A percentile compares a stretch with the other conserved stretches of the same genome.
Evolutionary conservation across 345 rosid species (phyloP).

Genomic region (Euphorbia tirucalli): DNA sequence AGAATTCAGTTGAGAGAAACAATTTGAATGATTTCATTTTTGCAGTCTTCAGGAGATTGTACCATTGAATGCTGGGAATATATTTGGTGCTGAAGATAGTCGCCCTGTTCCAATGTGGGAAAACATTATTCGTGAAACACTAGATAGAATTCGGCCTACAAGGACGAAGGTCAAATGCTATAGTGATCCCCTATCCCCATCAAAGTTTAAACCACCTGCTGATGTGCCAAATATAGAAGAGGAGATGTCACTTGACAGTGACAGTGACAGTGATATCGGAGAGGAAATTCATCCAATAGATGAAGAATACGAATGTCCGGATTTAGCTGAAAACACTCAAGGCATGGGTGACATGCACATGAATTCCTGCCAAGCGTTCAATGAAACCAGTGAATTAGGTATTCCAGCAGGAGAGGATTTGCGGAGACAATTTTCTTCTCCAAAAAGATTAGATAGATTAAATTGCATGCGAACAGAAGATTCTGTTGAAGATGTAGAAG

Average conservation of each 20-base stretch:
- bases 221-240: constrained; percentile 64
- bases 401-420: constrained; percentile 40
- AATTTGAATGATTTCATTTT: constrained; percentile 14
- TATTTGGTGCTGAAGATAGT: constrained; percentile 89
- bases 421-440: constrained; percentile 51
- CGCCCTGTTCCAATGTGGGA: constrained; percentile 85
- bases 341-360: constrained; percentile 2
- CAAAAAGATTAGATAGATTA: constrained; percentile 62
- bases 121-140: constrained; percentile 69
- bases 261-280: constrained; percentile 73
- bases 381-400: constrained; percentile 28
- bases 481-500: constrained; percentile 17
- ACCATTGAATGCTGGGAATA: constrained; percentile 89
- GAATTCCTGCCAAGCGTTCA: constrained; percentile 7
- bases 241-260: constrained; percentile 62
- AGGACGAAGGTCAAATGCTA: constrained; percentile 53
- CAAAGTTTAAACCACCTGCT: constrained; percentile 65
- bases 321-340: constrained; percentile 21
- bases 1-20: constrained; percentile 18
- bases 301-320: constrained; percentile 42
- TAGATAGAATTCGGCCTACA: constrained; percentile 55
- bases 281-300: constrained; percentile 77
- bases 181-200: constrained; percentile 95
- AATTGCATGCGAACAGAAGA: constrained; percentile 53
- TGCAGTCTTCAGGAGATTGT: constrained; percentile 89